Conservation (phyloP, 2,329 filamentous ascomycete genomes). For the Aureobasidium musti region DNA sequence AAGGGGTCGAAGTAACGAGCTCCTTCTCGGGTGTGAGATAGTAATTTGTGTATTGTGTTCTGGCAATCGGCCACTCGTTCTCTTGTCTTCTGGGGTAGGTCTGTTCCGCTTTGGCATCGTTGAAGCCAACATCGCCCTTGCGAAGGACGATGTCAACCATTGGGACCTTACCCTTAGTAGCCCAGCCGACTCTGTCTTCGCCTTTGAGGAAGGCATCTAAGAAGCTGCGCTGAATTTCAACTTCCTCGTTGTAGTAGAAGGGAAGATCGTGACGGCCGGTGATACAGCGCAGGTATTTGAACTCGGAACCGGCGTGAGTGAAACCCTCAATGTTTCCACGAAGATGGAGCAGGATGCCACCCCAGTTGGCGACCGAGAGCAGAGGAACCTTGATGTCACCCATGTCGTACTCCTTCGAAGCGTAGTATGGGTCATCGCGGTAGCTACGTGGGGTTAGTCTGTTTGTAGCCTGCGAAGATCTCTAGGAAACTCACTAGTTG, state of each 20-base stretch:
- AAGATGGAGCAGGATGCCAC: slow-evolving; percentile 67
- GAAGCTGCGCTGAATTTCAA: slow-evolving; percentile 66
- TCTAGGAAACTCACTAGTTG: slow-evolving; percentile 28
- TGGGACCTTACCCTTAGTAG: slow-evolving; percentile 56
- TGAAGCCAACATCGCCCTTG: slow-evolving; percentile 66
- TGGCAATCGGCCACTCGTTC: slow-evolving; percentile 64
- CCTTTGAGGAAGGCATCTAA: slow-evolving; percentile 69
- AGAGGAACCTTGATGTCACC: slow-evolving; percentile 67
- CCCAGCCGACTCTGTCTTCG: slow-evolving; percentile 62
- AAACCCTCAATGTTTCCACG: slow-evolving; percentile 68
- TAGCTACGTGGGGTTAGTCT: slow-evolving; percentile 49
- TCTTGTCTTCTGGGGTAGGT: slow-evolving; percentile 58
- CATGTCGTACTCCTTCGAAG: slow-evolving; percentile 64
- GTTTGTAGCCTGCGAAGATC: slow-evolving; percentile 44
- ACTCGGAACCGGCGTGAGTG: slow-evolving; percentile 60
- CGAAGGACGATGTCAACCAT: slow-evolving; percentile 62
- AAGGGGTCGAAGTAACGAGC: slow-evolving; percentile 44
- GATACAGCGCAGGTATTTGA: slow-evolving; percentile 69
- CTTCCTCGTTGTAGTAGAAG: slow-evolving; percentile 69
- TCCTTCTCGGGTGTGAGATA: slow-evolving; percentile 55
- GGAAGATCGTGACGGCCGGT: slow-evolving; percentile 69
- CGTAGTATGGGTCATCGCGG: slow-evolving; percentile 63
- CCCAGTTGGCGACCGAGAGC: slow-evolving; percentile 68
- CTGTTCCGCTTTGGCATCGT: slow-evolving; percentile 59
- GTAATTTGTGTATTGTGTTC: slow-evolving; percentile 63